These are phyloP conservation scores for Rhizopogon vesiculosus DNA, from an alignment of 768 basidiomycete genomes.

Conservation along the genomic window DNA sequence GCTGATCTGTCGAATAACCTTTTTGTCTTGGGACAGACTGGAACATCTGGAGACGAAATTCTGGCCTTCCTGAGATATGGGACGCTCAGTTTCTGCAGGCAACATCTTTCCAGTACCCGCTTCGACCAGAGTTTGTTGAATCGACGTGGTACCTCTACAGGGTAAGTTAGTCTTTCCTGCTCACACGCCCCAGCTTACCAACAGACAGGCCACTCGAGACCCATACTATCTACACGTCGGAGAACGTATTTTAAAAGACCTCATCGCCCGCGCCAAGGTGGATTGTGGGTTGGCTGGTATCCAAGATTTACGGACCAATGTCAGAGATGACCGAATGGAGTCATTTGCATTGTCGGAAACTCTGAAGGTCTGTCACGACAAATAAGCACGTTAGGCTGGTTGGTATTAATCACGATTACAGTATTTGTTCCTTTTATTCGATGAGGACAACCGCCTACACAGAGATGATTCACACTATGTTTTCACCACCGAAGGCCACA, in stretches of 20 bases:
- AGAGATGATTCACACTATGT: constrained; percentile 81
- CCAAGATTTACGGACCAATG: constrained; percentile 69
- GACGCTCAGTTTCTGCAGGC: constrained; percentile 71
- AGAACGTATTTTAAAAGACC: constrained; percentile 75
- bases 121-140: constrained; percentile 91
- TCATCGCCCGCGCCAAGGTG: constrained; percentile 71
- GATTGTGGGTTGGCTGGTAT: constrained; percentile 85
- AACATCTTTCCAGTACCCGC: constrained; percentile 73
- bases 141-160: constrained; percentile 95
- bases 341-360: constrained; percentile 94
- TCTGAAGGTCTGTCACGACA: constrained; percentile 55
- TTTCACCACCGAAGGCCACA: constrained; percentile 94
- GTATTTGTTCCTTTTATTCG: constrained; percentile 93
- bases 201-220: constrained; percentile 80
- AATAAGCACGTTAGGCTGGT: not conserved
- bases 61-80: constrained; percentile 90
- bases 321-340: constrained; percentile 93
- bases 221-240: constrained; percentile 91
- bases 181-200: constrained; percentile 3
- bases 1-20: constrained; percentile 1
- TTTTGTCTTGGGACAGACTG: constrained; percentile 53
- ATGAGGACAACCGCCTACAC: constrained; percentile 75
- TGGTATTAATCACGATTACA: constrained; percentile 25
- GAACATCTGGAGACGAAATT: constrained; percentile 87
- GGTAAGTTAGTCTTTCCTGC: constrained; percentile 35